Evolutionary conservation across 768 basidiomycete species (phyloP).

Genomic region (Dictyophora rubrovolvata): DNA sequence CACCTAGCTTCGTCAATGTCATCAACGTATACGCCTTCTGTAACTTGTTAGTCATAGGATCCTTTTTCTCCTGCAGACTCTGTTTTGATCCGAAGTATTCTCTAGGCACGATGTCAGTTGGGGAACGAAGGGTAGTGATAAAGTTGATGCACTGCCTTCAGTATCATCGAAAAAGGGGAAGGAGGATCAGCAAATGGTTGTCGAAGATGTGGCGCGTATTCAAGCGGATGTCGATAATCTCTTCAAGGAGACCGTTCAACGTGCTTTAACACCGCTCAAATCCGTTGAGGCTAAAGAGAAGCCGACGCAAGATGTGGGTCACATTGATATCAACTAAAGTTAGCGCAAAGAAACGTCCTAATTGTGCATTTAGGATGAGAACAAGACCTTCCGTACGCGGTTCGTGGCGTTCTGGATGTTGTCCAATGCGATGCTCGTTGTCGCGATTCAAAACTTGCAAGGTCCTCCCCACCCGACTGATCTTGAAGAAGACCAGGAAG

Average conservation of each 20-base stretch:
- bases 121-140: constrained; percentile 95
- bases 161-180: constrained; percentile 77
- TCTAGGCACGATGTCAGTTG: constrained; percentile 56
- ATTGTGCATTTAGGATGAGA: constrained; percentile 41
- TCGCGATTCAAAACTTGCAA: constrained; percentile 69
- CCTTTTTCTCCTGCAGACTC: background rate
- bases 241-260: constrained; percentile 87
- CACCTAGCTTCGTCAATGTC: constrained; percentile 90
- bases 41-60: constrained; percentile 78
- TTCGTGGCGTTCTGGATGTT: constrained; percentile 79
- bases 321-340: background rate
- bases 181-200: constrained; percentile 62
- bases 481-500: constrained; percentile 28
- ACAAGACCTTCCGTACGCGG: constrained; percentile 88
- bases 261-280: constrained; percentile 69
- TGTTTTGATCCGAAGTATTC: background rate
- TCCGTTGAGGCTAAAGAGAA: constrained; percentile 60
- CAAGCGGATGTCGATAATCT: constrained; percentile 85
- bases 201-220: constrained; percentile 73
- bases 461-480: constrained; percentile 39
- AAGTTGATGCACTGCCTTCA: constrained; percentile 84
- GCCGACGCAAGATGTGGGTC: constrained; percentile 57
- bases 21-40: constrained; percentile 97
- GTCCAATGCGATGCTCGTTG: constrained; percentile 54
- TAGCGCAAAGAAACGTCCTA: background rate